Evolutionary conservation across 2,329 filamentous ascomycete genomes (phyloP).

Genomic region (Aspergillus ibericus): DNA sequence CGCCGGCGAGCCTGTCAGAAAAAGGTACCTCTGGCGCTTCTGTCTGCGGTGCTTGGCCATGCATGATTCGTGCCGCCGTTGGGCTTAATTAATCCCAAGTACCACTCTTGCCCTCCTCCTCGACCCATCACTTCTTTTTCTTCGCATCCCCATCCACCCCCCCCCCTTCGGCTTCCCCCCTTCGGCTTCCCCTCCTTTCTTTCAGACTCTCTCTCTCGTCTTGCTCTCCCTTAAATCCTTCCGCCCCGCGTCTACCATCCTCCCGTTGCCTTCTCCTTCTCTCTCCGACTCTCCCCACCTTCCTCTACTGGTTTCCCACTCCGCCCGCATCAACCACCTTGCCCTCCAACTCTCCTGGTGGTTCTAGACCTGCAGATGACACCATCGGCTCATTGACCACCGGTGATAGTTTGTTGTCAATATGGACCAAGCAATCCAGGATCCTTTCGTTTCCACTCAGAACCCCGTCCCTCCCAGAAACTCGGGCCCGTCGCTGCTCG

Average conservation of each 20-base stretch:
- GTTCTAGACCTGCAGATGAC: neutral
- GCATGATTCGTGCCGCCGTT: neutral
- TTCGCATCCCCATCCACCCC: too few species aligned
- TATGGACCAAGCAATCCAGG: conserved; percentile 25
- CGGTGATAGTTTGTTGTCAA: conserved; percentile 13
- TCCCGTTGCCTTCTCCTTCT: neutral
- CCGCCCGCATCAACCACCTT: neutral
- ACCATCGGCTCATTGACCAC: neutral
- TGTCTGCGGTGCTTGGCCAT: neutral
- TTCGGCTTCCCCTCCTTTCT: neutral
- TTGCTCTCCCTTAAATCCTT: neutral
- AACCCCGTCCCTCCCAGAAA: conserved; percentile 22
- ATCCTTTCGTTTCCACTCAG: conserved; percentile 19
- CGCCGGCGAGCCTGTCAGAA: neutral
- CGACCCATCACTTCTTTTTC: neutral
- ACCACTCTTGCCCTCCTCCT: neutral
- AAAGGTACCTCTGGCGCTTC: neutral
- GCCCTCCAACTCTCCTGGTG: neutral
- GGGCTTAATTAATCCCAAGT: neutral
- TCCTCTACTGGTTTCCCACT: neutral
- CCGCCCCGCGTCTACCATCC: neutral
- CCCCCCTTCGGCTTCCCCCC: neutral
- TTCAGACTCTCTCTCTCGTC: too few species aligned
- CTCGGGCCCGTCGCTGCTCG: conserved; percentile 43
- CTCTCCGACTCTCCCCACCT: neutral